phyloP scores from a whole-genome alignment of 2,329 filamentous ascomycete species.

The Leptoxyphium fumago region DNA sequence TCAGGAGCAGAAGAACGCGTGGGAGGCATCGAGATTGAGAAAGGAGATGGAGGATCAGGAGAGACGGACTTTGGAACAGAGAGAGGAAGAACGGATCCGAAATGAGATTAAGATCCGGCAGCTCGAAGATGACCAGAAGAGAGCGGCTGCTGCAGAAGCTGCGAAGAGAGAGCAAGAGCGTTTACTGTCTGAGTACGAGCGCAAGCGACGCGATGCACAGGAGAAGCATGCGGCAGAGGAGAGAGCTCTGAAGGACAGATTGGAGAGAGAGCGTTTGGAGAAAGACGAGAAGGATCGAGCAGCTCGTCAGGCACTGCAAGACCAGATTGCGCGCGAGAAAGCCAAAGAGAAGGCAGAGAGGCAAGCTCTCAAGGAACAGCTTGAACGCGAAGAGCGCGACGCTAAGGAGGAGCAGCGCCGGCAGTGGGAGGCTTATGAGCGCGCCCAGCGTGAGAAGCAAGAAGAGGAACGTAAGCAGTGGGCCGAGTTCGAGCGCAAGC shows the following conservation, averaged over 20 bases:
- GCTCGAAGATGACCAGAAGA: conserved; percentile 16
- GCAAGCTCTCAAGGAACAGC: conserved; percentile 7
- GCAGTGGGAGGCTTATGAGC: conserved; percentile 11
- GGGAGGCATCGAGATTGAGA: conserved; percentile 20
- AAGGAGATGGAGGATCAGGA: conserved; percentile 22
- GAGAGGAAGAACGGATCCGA: conserved; percentile 23
- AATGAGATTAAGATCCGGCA: conserved; percentile 13
- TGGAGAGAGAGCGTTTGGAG: conserved; percentile 19
- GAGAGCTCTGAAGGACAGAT: neutral
- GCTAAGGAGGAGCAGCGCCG: conserved; percentile 8
- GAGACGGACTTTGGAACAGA: conserved; percentile 19
- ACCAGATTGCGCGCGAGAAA: conserved; percentile 12
- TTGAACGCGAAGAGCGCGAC: conserved; percentile 10
- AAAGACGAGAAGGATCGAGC: conserved; percentile 12
- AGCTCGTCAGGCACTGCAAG: conserved; percentile 2
- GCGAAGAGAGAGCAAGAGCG: conserved; percentile 22
- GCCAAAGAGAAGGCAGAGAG: conserved; percentile 5
- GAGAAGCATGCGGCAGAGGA: conserved; percentile 20
- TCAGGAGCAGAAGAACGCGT: conserved; percentile 11
- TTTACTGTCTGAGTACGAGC: conserved; percentile 24
- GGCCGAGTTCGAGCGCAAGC: conserved; percentile 23
- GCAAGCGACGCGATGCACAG: conserved; percentile 24
- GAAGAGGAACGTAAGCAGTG: conserved; percentile 29
- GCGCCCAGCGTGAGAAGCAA: conserved; percentile 18
- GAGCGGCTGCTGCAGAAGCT: conserved; percentile 21